These are phyloP conservation scores for Speleostelium caveatum DNA, from an alignment of 78 protist species.

Conservation along the genomic window DNA sequence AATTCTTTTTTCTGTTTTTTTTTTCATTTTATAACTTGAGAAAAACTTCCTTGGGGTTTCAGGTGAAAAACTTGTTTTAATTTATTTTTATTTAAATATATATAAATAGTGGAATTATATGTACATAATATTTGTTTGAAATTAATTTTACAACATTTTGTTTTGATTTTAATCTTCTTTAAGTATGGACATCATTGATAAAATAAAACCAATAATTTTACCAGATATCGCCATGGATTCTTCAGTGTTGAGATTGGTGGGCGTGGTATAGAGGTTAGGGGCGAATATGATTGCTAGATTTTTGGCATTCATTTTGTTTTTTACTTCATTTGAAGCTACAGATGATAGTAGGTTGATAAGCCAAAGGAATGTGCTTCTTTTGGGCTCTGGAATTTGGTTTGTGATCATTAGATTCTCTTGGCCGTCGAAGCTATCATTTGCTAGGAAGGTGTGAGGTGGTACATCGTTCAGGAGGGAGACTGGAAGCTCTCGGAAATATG, in stretches of 20 bases:
- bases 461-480: not conserved
- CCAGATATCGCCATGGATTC: conserved; percentile 27
- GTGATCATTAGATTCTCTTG: conserved; percentile 1
- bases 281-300: conserved; percentile 33
- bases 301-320: conserved; percentile 33
- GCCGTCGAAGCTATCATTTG: not conserved
- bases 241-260: not conserved
- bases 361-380: conserved; percentile 40
- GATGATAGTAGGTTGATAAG: conserved; percentile 14
- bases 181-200: not conserved
- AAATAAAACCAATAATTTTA: conserved; percentile 23
- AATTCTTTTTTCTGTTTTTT: too few species aligned
- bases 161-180: not conserved
- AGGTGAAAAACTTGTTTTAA: too few species aligned
- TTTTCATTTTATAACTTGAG: too few species aligned
- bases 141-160: too few species aligned
- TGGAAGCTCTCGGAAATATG: conserved; percentile 29
- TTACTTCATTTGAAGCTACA: not conserved
- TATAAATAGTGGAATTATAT: too few species aligned
- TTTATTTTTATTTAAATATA: too few species aligned
- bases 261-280: conserved; percentile 45
- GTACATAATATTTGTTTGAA: too few species aligned
- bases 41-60: too few species aligned
- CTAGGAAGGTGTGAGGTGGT: not conserved
- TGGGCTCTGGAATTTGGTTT: not conserved